These are phyloP conservation scores for Silene uniflora DNA, from an alignment of 148 eudicot genomes.

Conservation along the genomic window DNA sequence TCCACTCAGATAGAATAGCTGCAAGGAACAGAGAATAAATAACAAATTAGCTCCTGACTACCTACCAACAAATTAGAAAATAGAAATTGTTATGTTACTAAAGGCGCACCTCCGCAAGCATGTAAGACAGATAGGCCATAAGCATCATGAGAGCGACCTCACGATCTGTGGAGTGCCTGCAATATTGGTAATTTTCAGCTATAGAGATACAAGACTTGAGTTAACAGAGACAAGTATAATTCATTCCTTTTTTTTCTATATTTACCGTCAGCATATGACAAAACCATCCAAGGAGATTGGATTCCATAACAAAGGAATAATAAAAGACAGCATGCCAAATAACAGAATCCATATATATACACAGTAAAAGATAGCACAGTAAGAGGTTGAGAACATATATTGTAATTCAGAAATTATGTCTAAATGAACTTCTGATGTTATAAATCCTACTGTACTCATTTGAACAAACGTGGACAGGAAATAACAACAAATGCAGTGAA, in stretches of 20 bases:
- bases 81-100: neutral
- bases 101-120: slow-evolving; percentile 69
- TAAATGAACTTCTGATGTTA: too few relatives aligned
- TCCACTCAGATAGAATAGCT: slow-evolving; percentile 75
- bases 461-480: too few relatives aligned
- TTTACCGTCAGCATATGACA: too few relatives aligned
- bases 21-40: slow-evolving; percentile 22
- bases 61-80: neutral
- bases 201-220: slow-evolving; percentile 11
- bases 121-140: slow-evolving; percentile 84
- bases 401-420: too few relatives aligned
- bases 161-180: slow-evolving; percentile 86
- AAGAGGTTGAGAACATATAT: too few relatives aligned
- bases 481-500: too few relatives aligned
- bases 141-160: slow-evolving; percentile 89
- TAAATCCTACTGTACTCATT: too few relatives aligned
- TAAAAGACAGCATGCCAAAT: too few relatives aligned
- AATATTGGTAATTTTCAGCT: slow-evolving; percentile 20
- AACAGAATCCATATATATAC: too few relatives aligned
- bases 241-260: neutral
- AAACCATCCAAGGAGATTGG: too few relatives aligned
- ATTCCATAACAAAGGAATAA: too few relatives aligned
- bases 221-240: neutral
- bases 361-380: too few relatives aligned
- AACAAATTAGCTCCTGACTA: slow-evolving; percentile 7